A percentile compares a stretch with the other conserved stretches of the same genome.
These are phyloP conservation scores for Haplographium delicatum DNA, from an alignment of 495 filamentous ascomycete species.

Conservation along the genomic window DNA sequence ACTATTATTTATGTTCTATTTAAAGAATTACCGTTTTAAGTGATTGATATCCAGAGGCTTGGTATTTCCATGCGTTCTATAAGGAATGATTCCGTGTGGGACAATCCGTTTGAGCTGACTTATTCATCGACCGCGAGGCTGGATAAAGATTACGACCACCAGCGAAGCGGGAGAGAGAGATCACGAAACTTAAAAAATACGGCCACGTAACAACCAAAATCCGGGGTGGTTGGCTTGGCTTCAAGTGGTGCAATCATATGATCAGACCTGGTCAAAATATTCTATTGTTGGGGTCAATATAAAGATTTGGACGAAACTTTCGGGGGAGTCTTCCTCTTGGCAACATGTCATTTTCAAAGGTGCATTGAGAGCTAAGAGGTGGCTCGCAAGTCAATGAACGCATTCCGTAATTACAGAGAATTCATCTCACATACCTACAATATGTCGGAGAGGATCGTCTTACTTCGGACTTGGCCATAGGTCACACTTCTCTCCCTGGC, in stretches of 20 bases:
- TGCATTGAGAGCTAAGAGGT: slow-evolving; percentile 1
- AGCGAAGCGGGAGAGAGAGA: background rate
- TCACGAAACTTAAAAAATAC: background rate
- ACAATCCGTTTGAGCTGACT: background rate
- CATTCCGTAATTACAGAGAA: too few species aligned
- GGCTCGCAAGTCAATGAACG: too few species aligned
- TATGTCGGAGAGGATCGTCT: too few species aligned
- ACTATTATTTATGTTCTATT: slow-evolving; percentile 3
- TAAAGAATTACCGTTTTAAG: slow-evolving; percentile 4
- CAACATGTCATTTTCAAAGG: background rate
- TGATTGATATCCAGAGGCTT: background rate
- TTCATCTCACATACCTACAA: too few species aligned
- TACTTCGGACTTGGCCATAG: too few species aligned
- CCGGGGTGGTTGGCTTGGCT: background rate
- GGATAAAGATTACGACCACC: background rate
- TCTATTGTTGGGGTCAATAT: slow-evolving; percentile 6
- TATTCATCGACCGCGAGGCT: background rate
- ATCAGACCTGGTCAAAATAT: background rate
- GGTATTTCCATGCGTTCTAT: background rate
- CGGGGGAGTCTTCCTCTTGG: background rate
- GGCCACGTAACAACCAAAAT: background rate
- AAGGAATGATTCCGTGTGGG: background rate
- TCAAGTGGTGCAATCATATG: background rate
- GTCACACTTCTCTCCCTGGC: too few species aligned
- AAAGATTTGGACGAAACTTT: background rate